These are phyloP conservation scores for Candida nanaspora DNA, from an alignment of 805 yeast species.

Conservation along the genomic window DNA sequence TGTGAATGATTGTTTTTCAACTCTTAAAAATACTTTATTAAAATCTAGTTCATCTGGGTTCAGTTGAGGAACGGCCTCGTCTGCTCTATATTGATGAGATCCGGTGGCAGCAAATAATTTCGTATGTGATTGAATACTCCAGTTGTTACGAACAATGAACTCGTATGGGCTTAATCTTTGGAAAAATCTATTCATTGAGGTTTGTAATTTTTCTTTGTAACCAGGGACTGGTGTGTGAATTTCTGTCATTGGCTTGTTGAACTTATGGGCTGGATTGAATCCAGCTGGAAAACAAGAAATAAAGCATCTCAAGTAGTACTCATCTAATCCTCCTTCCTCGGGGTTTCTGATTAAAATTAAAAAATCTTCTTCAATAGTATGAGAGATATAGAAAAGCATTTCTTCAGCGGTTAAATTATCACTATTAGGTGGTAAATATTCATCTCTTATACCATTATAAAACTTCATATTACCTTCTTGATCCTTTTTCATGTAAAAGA, in stretches of 20 bases:
- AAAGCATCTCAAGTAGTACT: constrained; percentile 52
- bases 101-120: constrained; percentile 39
- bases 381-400: constrained; percentile 11
- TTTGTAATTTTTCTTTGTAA: constrained; percentile 45
- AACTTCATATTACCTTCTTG: constrained; percentile 12
- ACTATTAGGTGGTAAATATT: constrained; percentile 27
- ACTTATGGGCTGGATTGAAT: constrained; percentile 52
- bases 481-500: constrained; percentile 29
- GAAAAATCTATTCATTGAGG: constrained; percentile 65
- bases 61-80: constrained; percentile 27
- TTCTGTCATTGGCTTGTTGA: constrained; percentile 45
- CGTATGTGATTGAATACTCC: constrained; percentile 62
- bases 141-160: constrained; percentile 57
- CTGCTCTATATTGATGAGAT: constrained; percentile 31
- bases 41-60: constrained; percentile 32
- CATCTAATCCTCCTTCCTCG: constrained; percentile 35
- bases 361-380: constrained; percentile 55
- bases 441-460: constrained; percentile 35
- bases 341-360: constrained; percentile 40
- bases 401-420: constrained; percentile 6
- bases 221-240: constrained; percentile 73
- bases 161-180: constrained; percentile 44
- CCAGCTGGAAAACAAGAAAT: constrained; percentile 65
- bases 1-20: constrained; percentile 53
- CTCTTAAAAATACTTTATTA: constrained; percentile 45